Base-by-base conservation (phyloP, 345 rosid species). In the Eucalyptus erythrocorys region DNA sequence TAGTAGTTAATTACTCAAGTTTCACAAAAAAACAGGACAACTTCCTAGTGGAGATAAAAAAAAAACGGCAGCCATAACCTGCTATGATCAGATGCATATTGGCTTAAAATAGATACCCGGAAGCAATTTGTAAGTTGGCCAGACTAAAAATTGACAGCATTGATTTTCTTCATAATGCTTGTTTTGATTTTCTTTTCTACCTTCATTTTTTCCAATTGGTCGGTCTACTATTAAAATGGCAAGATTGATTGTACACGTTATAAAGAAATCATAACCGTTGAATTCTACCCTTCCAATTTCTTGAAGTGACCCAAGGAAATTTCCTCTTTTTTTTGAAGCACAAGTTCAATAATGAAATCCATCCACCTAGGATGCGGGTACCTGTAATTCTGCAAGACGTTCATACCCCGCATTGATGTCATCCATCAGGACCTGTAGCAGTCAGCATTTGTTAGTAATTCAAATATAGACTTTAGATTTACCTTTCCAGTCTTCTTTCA, bases 361-460 rank as follows among this genome's bases (percentile, higher is more conserved):
- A 0, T 27, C 32, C 34, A 34, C 34, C 42, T 13, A 19, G 11
- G 24, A 89, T 88, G 88, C 43, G 50, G 68, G 59, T 90, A 97
- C 98, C 96, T 96, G 98, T 85, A 95, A 85, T 48, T 48, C 13
- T 15, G 13, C 49, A 48, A 48, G 13, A 48, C 94, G 97, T 93
- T 93, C 97, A 17, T 94, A 94, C 85, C 99, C 99, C 8, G 94
- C 93, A 92, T 93, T 96, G 88, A 94, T 91, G 89, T 95, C 99
- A 93, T 97, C 99, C 95, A 94, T 91, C 91, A 95, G 93, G 91
- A 97, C 97, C 99, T 96, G 92, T 87, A 90, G 87, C 92, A 95
- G 40, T 90, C 87, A 87, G 27, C 80, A 13, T 51, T 86, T 59
- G 86, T 91, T 88, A 92, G 53, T 87, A 64, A 88, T 47, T 50